Base-by-base conservation (phyloP, 345 rosid species). In the Microthlaspi erraticum region DNA sequence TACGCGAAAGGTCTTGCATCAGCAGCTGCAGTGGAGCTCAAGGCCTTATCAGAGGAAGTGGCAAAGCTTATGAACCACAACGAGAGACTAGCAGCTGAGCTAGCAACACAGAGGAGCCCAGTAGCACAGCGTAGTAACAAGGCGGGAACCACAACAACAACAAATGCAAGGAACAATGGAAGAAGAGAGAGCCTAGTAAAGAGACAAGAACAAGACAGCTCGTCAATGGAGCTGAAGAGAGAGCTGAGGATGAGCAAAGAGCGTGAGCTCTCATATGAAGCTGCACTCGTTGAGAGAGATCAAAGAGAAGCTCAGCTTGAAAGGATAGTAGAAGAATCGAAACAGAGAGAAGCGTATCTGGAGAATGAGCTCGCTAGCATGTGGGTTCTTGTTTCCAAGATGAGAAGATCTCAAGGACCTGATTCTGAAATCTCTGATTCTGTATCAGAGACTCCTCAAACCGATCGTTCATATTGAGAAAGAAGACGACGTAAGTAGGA, bases 1-100 rank as follows among this genome's bases (percentile, higher is more conserved):
- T 95, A 95, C 10, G 99, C 99, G 1, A 95, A 95, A 83, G 99
- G 96, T 54, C 88, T 95, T 72, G 99, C 98, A 73, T 95, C 99
- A 57, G 99, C 99, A 61, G 99, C 99, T 66, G 99, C 99, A n/a
- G 99, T 95, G 13, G 99, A 94, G 83, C 99, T 94, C 56, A 94
- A 94, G 81, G 99, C 97, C 71, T 79, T 94, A 59, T 91, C 98
- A 2, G 99, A 91, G 76, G 98, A 94, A 86, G 92, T 94, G 10
- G 86, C 98, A 44, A 95, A 95, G 79, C 96, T 95, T 18, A 89
- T 95, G 98, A 86, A 88, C 74, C 92, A 86, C 16, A 95, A 95
- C 4, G 99, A 92, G 74, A 79, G 83, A 81, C 81, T 88, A 74
- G 74, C 85, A 42, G 80, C 88, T 14, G 98, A 95, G 80, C 68